Base-by-base conservation (phyloP, 306 rosid genomes). In the Inga leiocalycina region DNA sequence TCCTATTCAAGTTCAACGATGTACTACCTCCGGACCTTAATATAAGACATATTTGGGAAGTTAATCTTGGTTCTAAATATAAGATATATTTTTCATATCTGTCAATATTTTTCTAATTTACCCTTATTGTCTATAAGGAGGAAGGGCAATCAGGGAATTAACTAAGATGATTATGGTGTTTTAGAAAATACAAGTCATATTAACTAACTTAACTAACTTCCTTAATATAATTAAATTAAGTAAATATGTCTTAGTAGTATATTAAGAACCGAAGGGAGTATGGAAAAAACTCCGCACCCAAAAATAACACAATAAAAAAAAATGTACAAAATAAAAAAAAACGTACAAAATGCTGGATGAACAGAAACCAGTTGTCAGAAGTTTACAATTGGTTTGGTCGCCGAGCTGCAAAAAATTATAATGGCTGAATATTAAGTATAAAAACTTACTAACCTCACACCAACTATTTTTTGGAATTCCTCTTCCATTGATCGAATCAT, bases 401-500 rank as follows among this genome's bases (percentile, higher is more conserved):
- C 76, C 81, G 71, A 71, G 67, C 64, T 75, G 54, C 62, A 83
- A 80, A 57, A 64, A 35, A 80, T 48, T 51, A 44, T 39, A 35
- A 74, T 34, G 10, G 41, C 48, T 80, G 78, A 49, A 70, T 79
- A 51, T 56, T 32, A 59, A 44, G 30, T 57, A 8, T 57, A 8
- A 7, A 57, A 39, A 22, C 59, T 59, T 80, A 66, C 89, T 82
- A 32, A 94, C 99, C 99, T 96, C 88, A 96, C 99, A 81, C 99
- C 99, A 85, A 96, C 99, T 78, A 96, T 96, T 87, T 79, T 92
- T 84, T 91, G 98, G 88, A 96, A 96, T 85, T 96, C 98, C 87
- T 96, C 99, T 89, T 96, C 99, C 98, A 94, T 94, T 3, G 99
- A 96, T 54, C 95, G 94, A 82, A 96, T 87, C 99, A 94, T 96